Percentiles rank a stretch among this genome's conserved stretches.
Evolutionary conservation across 2,329 filamentous ascomycete species (phyloP).

Genomic region (Helminthosporium solani): DNA sequence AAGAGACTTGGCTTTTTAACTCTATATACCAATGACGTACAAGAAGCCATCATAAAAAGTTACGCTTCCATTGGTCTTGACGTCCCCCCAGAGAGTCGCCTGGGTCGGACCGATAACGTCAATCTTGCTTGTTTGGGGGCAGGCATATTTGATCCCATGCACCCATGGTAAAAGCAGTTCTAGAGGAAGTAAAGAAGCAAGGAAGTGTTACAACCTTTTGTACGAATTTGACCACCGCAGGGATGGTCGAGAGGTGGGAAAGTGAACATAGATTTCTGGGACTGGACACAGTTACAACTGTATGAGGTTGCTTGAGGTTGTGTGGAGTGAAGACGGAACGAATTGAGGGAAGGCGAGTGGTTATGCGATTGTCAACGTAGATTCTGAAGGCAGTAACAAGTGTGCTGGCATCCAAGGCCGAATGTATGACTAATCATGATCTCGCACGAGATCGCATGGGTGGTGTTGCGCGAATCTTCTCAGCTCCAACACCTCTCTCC

Average conservation of each 20-base stretch:
- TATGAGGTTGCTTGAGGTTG: slow-evolving; percentile 45
- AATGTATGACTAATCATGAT: no score
- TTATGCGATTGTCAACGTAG: no score
- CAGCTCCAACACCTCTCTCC: no score
- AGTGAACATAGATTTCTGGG: slow-evolving; percentile 37
- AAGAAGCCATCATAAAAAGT: slow-evolving; percentile 40
- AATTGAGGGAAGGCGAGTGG: no score
- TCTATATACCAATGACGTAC: slow-evolving; percentile 46
- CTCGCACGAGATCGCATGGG: no score
- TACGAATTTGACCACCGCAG: slow-evolving; percentile 47
- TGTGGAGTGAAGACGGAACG: slow-evolving; percentile 25
- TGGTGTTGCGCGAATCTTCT: no score
- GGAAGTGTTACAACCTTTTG: slow-evolving; percentile 44
- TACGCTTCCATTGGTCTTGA: slow-evolving; percentile 39
- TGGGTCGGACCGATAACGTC: slow-evolving; percentile 42
- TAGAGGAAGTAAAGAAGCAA: slow-evolving; percentile 14
- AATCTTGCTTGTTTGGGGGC: slow-evolving; percentile 42
- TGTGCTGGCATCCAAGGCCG: no score
- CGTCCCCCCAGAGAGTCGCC: slow-evolving; percentile 31
- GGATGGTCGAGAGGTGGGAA: slow-evolving; percentile 45
- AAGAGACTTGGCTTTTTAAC: slow-evolving; percentile 44
- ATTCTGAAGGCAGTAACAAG: no score
- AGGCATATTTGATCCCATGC: slow-evolving; percentile 24
- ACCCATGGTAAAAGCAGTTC: slow-evolving; percentile 29
- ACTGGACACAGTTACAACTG: slow-evolving; percentile 46